Conservation (phyloP, 2,329 filamentous ascomycete species). For the Triangularia verruculosa region DNA sequence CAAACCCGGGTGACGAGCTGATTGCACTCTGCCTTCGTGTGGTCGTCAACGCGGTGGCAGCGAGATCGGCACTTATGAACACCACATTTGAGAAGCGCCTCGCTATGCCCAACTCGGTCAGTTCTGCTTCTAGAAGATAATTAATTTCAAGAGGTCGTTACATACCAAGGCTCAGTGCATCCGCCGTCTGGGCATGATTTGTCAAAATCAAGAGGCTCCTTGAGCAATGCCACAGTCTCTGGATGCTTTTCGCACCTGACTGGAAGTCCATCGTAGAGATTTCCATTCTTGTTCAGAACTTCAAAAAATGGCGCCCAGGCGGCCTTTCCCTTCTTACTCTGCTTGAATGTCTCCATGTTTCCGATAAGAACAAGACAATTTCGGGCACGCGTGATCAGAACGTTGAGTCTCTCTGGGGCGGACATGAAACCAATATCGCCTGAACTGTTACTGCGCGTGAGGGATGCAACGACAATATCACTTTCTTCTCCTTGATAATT, state of each 20-base stretch:
- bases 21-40: conserved; percentile 45
- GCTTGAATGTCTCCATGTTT: conserved; percentile 64
- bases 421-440: conserved; percentile 70
- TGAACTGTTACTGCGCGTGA: conserved; percentile 62
- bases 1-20: conserved; percentile 46
- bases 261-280: conserved; percentile 59
- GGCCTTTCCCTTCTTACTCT: conserved; percentile 53
- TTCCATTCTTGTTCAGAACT: conserved; percentile 47
- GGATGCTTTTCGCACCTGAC: conserved; percentile 61
- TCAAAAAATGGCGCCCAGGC: conserved; percentile 60
- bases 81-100: conserved; percentile 51
- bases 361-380: conserved; percentile 67
- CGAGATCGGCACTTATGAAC: conserved; percentile 55
- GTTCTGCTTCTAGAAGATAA: not conserved
- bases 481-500: conserved; percentile 79
- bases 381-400: conserved; percentile 65
- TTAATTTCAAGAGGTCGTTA: not conserved
- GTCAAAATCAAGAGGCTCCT: conserved; percentile 56
- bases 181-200: conserved; percentile 65
- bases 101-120: conserved; percentile 36
- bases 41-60: conserved; percentile 62
- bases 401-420: conserved; percentile 65
- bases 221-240: conserved; percentile 44
- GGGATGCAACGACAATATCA: conserved; percentile 65
- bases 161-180: conserved; percentile 60